Conservation (phyloP, 768 basidiomycete genomes). For the Trametes punicea region DNA sequence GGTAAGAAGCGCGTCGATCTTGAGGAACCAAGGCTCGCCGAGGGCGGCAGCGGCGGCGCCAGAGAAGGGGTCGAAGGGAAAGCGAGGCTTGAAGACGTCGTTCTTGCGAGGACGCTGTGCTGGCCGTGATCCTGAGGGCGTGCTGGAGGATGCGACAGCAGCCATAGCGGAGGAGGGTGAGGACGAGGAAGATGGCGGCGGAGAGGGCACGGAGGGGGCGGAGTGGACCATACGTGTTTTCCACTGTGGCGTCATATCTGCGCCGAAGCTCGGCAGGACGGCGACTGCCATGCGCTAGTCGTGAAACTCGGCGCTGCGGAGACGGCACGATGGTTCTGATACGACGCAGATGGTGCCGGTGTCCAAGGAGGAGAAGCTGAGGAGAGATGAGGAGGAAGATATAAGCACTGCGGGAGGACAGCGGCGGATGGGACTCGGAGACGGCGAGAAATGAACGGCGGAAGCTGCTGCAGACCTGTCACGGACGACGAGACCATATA, state of each 20-base stretch:
- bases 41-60: constrained; percentile 19
- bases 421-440: neutral
- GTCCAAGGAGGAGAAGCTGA: neutral
- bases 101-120: constrained; percentile 9
- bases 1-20: constrained; percentile 24
- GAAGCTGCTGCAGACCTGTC: too few relatives aligned
- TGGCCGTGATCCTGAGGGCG: neutral
- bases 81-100: constrained; percentile 33
- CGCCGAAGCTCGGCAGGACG: constrained; percentile 1
- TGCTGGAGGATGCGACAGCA: constrained; percentile 15
- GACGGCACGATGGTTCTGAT: neutral
- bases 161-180: neutral
- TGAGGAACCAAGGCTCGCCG: constrained; percentile 31
- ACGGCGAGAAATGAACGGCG: neutral
- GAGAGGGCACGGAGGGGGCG: neutral
- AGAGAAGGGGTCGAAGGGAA: constrained; percentile 36
- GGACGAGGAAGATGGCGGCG: neutral
- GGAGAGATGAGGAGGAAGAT: neutral
- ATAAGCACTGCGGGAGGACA: neutral
- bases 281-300: neutral
- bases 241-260: constrained; percentile 21
- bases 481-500: too few relatives aligned
- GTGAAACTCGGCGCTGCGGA: neutral
- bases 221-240: neutral
- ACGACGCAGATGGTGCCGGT: neutral